These are phyloP conservation scores for Exophiala xenobiotica DNA, from an alignment of 2,329 filamentous ascomycete species.

Conservation along the genomic window DNA sequence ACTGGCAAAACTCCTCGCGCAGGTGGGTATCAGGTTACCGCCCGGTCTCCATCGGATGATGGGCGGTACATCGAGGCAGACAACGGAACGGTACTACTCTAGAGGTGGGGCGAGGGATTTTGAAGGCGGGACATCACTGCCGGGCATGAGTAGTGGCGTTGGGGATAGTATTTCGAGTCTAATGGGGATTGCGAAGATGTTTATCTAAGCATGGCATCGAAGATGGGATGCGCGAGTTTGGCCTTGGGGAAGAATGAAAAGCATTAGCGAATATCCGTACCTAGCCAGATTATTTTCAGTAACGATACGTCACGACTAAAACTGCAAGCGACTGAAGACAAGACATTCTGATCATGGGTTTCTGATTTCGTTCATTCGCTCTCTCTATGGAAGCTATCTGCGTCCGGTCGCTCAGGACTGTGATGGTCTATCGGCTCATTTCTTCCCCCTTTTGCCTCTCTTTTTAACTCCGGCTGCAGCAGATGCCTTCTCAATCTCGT, in stretches of 20 bases:
- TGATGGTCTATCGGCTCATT: too few relatives aligned
- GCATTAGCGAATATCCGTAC: too few relatives aligned
- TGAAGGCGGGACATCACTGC: constrained; percentile 29
- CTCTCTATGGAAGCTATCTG: too few relatives aligned
- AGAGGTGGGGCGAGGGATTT: constrained; percentile 35
- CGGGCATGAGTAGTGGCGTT: constrained; percentile 35
- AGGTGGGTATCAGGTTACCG: constrained; percentile 78
- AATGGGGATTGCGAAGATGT: constrained; percentile 53
- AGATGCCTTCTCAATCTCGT: constrained; percentile 22
- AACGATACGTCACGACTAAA: constrained; percentile 2
- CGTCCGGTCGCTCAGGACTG: too few relatives aligned
- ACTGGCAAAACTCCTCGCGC: constrained; percentile 71
- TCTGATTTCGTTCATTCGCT: not conserved
- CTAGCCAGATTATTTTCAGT: too few relatives aligned
- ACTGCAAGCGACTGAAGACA: not conserved
- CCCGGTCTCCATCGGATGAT: constrained; percentile 50
- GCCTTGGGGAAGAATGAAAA: not conserved
- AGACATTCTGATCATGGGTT: not conserved
- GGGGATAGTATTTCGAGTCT: constrained; percentile 49
- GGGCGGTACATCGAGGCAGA: constrained; percentile 38
- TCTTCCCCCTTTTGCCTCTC: constrained; percentile 29
- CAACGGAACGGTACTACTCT: constrained; percentile 32
- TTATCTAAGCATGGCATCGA: constrained; percentile 44
- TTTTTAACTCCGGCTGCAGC: constrained; percentile 23
- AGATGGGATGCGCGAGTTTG: not conserved